phyloP scores from a whole-genome alignment of 352 stramenopile species.

The Globisporangium carolinianum region DNA sequence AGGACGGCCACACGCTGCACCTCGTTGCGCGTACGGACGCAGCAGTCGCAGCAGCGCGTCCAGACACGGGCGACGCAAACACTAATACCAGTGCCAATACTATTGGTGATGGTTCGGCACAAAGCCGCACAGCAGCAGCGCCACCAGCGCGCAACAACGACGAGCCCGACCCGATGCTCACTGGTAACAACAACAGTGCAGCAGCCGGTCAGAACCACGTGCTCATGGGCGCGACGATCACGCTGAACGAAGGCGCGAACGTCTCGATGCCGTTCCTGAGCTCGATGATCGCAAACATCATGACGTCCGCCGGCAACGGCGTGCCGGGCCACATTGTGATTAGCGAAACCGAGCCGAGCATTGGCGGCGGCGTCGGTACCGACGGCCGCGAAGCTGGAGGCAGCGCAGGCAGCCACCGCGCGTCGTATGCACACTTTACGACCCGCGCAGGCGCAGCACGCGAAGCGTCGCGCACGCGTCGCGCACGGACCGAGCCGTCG shows the following conservation, averaged over 20 bases:
- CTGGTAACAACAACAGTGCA: conserved; percentile 10
- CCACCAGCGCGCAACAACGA: conserved; percentile 41
- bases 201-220: conserved; percentile 24
- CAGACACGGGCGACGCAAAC: neutral
- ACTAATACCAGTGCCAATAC: neutral
- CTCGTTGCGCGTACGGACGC: conserved; percentile 55
- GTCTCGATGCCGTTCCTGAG: conserved; percentile 80
- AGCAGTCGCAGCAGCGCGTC: neutral
- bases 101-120: neutral
- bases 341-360: conserved; percentile 1
- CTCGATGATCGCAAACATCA: conserved; percentile 76
- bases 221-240: conserved; percentile 73
- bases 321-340: conserved; percentile 11
- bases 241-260: conserved; percentile 50
- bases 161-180: conserved; percentile 48
- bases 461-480: conserved; percentile 1
- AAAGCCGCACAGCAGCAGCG: neutral
- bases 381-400: neutral
- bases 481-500: conserved; percentile 4
- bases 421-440: conserved; percentile 11
- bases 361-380: neutral
- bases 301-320: conserved; percentile 40
- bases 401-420: conserved; percentile 3
- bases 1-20: conserved; percentile 80
- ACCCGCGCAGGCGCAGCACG: neutral